Base-by-base conservation (phyloP, 2,329 filamentous ascomycete species). In the Hypoxylon rubiginosum region DNA sequence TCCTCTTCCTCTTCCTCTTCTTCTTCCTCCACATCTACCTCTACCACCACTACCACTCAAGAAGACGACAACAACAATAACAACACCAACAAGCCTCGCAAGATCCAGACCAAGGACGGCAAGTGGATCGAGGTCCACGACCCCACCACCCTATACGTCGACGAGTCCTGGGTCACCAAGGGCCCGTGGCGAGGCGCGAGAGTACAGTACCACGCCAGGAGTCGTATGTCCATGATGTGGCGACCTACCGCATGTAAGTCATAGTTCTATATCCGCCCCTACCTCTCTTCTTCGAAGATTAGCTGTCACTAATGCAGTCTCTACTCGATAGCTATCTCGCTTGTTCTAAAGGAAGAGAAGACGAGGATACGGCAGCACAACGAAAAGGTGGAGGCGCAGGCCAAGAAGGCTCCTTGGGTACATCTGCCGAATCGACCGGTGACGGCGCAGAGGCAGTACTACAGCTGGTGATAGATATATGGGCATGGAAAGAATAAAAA, bases 271-370 rank as follows among this genome's bases (percentile, higher is more conserved):
- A 43, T 55, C 28, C 56, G 41, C 48, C 36, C 60, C 9, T 13
- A 21, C 36, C n/a, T n/a, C 21, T 45, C 43, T 43, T 43, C 56
- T n/a, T 19, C 24, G 3, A 39, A 13, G 51, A 21, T 36, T 28
- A 45, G n/a, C n/a, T 34, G 32, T 46, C 54, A 49, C 72, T 77
- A 55, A 78, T 69, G 30, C 13, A 11, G 5, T n/a, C 26, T 26
- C 19, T 8, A 3, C 51, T n/a, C n/a, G 39, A n/a, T 72, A 94
- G 92, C 86, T 70, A 87, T 97, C 66, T 89, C 90, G 0, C 82
- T 99, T 36, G 79, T 97, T 13, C 83, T 99, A 76, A 99, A 98
- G 82, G 96, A 99, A 78, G 94, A 98, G 79, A 92, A 91, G 79
- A 97, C 96, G 5, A 86, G 94, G 58, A 90, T 97, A 74, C 88